A percentile compares a stretch with the other conserved stretches of the same genome.
phyloP scores from a whole-genome alignment of 1,139 yeast genomes.

The Sugiyamaella paludigena region DNA sequence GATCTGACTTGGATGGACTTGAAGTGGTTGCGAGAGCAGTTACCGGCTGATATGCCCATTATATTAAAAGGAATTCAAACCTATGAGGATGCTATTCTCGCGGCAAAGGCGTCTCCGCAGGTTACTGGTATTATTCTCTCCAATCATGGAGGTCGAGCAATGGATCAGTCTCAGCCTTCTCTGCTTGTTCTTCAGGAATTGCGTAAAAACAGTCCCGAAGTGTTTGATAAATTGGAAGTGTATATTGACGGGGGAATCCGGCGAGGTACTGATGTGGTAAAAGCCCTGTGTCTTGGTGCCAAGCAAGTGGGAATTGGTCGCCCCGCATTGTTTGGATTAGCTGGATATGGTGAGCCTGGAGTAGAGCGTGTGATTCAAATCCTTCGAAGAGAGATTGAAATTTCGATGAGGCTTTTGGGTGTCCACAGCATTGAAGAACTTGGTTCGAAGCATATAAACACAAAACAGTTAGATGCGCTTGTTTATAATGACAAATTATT shows the following conservation, averaged over 20 bases:
- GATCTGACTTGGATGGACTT: slow-evolving; percentile 65
- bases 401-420: slow-evolving; percentile 68
- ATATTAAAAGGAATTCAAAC: slow-evolving; percentile 70
- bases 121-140: slow-evolving; percentile 56
- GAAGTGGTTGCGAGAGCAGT: slow-evolving; percentile 47
- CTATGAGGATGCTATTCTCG: slow-evolving; percentile 60
- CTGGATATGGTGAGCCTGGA: slow-evolving; percentile 67
- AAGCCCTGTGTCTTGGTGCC: slow-evolving; percentile 74
- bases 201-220: slow-evolving; percentile 49
- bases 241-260: slow-evolving; percentile 75
- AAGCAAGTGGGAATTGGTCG: slow-evolving; percentile 76
- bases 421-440: slow-evolving; percentile 64
- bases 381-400: slow-evolving; percentile 49
- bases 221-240: slow-evolving; percentile 54
- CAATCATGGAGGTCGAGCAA: slow-evolving; percentile 72
- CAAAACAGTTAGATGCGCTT: slow-evolving; percentile 18
- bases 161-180: slow-evolving; percentile 66
- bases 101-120: slow-evolving; percentile 44
- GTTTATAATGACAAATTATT: no score
- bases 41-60: slow-evolving; percentile 58
- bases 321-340: slow-evolving; percentile 73
- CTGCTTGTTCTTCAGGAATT: slow-evolving; percentile 61
- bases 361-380: slow-evolving; percentile 74
- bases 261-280: slow-evolving; percentile 67
- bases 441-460: slow-evolving; percentile 54